Evolutionary conservation across 345 rosid species (phyloP), one percentile per base, ranked within the genome.

Genomic region (Bruguiera gymnorhiza): DNA sequence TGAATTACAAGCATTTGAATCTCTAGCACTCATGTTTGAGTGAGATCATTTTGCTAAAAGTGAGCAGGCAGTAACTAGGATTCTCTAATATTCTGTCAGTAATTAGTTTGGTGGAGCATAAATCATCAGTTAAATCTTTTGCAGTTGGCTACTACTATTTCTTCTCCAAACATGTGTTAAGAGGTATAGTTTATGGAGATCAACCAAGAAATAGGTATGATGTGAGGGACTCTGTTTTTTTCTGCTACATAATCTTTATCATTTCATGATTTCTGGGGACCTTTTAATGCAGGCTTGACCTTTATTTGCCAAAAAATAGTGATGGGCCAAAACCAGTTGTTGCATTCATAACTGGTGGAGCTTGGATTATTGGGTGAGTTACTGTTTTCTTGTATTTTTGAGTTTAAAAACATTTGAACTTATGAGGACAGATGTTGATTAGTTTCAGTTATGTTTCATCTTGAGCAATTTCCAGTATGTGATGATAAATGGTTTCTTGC

Each of bases 301-400:
- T 95, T 69, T 95, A 92, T 83, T 82, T 95, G 46, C 99, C 99
- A 11, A 87, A 86, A 71, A 82, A 79, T 75, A 74, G 63, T 36
- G 79, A 83, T 74, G 88, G 92, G 51, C 89, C 87, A 66, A 95
- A 86, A 80, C 99, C 98, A 19, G 96, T 92, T 26, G 88, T 92
- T 75, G 98, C 97, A 24, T 95, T 95, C 83, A 75, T 95, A 65
- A 92, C 98, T 23, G 98, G 99, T 36, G 99, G 99, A 78, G 97
- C 98, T 64, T 95, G 98, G 97, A 90, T 95, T 73, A 92, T 95
- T 78, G 99, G 99, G 99, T 90, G 72, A 86, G 93, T 79, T 8
- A 34, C 61, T 53, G 65, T 29, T 59, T 70, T 23, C 50, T 55
- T 61, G 48, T 51, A 37, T 69, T 9, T 52, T 62, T 60, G 61